Evolutionary conservation across 768 basidiomycete species (phyloP), one percentile per base, ranked within the genome.

Genomic region (Mrakia gelida): DNA sequence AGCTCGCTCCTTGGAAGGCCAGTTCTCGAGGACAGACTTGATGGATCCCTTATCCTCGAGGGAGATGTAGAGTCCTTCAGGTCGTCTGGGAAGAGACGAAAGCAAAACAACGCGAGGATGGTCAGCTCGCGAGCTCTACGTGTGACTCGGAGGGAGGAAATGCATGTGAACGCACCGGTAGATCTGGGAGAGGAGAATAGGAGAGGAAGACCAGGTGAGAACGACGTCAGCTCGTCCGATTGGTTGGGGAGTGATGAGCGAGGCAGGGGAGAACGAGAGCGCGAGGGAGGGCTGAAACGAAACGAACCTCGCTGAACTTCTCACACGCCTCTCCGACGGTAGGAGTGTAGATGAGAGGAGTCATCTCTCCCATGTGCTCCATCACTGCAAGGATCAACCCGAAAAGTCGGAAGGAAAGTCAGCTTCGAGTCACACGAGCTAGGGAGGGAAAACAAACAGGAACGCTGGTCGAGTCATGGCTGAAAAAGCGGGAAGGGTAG

Each of bases 241-340:
- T 52, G 49, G 49, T 52, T 1, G 18, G 49, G 23, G 59, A 38
- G 16, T 34, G n/a, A 52, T 38, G 28, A 52, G 54, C 15, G 2
- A n/a, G 49, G 28, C 5, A 38, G 0, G 23, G 28, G 16, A 49
- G 67, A 41, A 2, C 7, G 45, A 73, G 28, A 15, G 26, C 3
- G 49, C 4, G 11, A 34, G 28, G 1, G 72, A 54, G 52, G 21
- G 43, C 43, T 32, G 45, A 56, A 26, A 6, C 43, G 11, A 16
- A 7, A 49, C 49, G 41, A 28, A 90, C 93, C 79, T 91, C 89
- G 30, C 91, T 92, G 85, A 89, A 94, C 81, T 92, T 91, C 80
- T 92, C 83, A 82, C 93, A 95, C 4, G 94, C 94, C 81, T 95
- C 93, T 34, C 94, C 94, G 41, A 96, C 93, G 21, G 92, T 93